phyloP scores from a whole-genome alignment of 768 basidiomycete species.

The Trametes villosa region DNA sequence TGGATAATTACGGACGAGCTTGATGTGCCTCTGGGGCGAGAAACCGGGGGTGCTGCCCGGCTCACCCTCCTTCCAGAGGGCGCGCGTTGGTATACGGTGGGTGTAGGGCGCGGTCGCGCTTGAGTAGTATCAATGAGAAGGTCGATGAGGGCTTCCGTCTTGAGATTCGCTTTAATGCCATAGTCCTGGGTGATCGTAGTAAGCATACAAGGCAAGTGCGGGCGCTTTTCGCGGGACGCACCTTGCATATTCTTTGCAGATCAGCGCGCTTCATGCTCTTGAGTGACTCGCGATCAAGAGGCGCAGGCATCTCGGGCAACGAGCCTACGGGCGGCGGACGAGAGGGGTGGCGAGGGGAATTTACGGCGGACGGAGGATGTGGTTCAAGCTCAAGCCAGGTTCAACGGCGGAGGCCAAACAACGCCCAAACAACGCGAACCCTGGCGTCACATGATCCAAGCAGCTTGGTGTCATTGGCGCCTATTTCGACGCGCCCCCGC shows the following conservation, averaged over 20 bases:
- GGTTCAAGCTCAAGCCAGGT: conserved; percentile 33
- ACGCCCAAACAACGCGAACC: conserved; percentile 48
- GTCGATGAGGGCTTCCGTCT: conserved; percentile 79
- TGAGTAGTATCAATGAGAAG: conserved; percentile 57
- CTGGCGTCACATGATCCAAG: conserved; percentile 42
- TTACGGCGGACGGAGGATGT: conserved; percentile 5
- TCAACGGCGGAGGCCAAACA: conserved; percentile 52
- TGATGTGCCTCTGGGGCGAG: conserved; percentile 36
- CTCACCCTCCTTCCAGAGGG: conserved; percentile 40
- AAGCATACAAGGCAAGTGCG: conserved; percentile 1
- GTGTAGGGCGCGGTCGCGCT: conserved; percentile 28
- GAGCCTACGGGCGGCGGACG: neutral
- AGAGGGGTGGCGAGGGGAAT: neutral
- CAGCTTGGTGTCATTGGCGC: conserved; percentile 1
- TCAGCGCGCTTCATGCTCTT: conserved; percentile 58
- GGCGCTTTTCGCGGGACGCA: conserved; percentile 30
- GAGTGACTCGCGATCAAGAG: conserved; percentile 48
- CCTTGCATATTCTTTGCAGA: conserved; percentile 68
- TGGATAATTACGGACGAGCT: conserved; percentile 43
- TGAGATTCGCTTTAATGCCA: conserved; percentile 82
- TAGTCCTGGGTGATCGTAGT: conserved; percentile 55
- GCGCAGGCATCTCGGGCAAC: conserved; percentile 42
- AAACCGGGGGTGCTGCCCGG: conserved; percentile 30
- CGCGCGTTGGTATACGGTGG: conserved; percentile 32
- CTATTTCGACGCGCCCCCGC: neutral